A percentile compares a stretch with the other conserved stretches of the same genome.
Conservation (phyloP, 768 basidiomycete species). For the Porphyrellus cyaneotinctus region DNA sequence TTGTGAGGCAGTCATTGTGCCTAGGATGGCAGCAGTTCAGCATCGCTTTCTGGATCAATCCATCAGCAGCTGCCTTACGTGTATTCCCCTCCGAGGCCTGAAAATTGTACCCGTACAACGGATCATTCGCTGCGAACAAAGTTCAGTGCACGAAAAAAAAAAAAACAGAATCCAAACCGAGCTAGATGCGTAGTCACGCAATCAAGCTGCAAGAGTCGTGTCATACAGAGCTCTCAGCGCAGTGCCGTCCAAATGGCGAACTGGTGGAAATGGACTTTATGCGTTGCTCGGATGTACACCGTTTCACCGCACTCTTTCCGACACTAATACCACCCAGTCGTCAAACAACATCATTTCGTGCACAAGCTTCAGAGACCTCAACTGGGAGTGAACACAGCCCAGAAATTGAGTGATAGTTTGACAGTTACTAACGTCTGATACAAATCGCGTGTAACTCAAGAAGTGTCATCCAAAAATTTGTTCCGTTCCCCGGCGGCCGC, state of each 20-base stretch:
- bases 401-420: conserved; percentile 72
- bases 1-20: conserved; percentile 71
- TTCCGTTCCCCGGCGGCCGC: conserved; percentile 46
- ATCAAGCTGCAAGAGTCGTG: conserved; percentile 65
- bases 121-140: conserved; percentile 60
- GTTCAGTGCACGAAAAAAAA: conserved; percentile 6
- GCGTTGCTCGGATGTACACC: background rate
- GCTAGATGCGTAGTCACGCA: conserved; percentile 73
- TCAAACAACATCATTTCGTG: conserved; percentile 19
- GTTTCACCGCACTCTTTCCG: conserved; percentile 53
- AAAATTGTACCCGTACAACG: conserved; percentile 50
- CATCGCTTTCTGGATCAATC: background rate
- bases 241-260: conserved; percentile 72
- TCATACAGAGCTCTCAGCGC: conserved; percentile 71
- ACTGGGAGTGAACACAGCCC: conserved; percentile 76
- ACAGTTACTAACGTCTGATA: conserved; percentile 78
- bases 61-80: conserved; percentile 47
- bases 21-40: conserved; percentile 22
- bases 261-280: conserved; percentile 34
- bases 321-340: conserved; percentile 64
- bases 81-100: conserved; percentile 74
- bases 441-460: conserved; percentile 62
- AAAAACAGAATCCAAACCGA: conserved; percentile 44
- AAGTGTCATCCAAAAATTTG: conserved; percentile 66
- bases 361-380: conserved; percentile 45